These are phyloP conservation scores for Hyphochytrium catenoides DNA, from an alignment of 352 stramenopile species.

Conservation along the genomic window DNA sequence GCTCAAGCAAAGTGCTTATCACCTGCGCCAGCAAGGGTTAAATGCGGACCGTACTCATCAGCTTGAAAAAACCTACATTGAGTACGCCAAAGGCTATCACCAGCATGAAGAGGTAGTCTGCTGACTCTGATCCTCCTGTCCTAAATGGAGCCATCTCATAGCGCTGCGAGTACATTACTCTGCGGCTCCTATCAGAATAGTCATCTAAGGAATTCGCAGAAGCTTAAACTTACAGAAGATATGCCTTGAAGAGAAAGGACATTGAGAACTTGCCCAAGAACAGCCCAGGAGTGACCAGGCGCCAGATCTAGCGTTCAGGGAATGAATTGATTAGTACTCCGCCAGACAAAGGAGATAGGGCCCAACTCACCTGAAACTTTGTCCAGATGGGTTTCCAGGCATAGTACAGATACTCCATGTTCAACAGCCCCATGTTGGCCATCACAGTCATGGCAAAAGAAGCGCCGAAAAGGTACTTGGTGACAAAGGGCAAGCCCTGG, in stretches of 20 bases:
- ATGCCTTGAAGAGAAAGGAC: constrained; percentile 66
- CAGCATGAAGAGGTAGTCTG: constrained; percentile 68
- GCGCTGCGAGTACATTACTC: constrained; percentile 47
- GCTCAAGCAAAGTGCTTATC: constrained; percentile 46
- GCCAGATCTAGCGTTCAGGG: no score
- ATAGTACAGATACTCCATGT: constrained; percentile 49
- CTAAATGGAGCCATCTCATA: constrained; percentile 59
- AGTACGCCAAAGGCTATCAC: constrained; percentile 46
- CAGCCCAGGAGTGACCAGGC: constrained; percentile 60
- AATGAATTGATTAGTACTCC: no score
- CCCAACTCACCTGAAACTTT: no score
- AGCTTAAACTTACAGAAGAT: constrained; percentile 37
- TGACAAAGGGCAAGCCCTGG: constrained; percentile 51
- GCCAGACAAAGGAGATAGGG: no score
- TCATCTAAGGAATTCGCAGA: neutral
- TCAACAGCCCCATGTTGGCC: constrained; percentile 42
- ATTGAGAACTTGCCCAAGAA: constrained; percentile 64
- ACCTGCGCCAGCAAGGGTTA: constrained; percentile 15
- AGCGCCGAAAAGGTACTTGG: constrained; percentile 49
- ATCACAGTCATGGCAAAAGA: constrained; percentile 54
- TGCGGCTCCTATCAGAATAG: constrained; percentile 8
- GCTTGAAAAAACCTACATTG: constrained; percentile 20
- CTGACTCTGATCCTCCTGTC: constrained; percentile 36
- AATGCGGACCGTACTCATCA: neutral
- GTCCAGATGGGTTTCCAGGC: constrained; percentile 59